These are phyloP conservation scores for Cryomyces minteri DNA, from an alignment of 495 filamentous ascomycete species.

Conservation along the genomic window DNA sequence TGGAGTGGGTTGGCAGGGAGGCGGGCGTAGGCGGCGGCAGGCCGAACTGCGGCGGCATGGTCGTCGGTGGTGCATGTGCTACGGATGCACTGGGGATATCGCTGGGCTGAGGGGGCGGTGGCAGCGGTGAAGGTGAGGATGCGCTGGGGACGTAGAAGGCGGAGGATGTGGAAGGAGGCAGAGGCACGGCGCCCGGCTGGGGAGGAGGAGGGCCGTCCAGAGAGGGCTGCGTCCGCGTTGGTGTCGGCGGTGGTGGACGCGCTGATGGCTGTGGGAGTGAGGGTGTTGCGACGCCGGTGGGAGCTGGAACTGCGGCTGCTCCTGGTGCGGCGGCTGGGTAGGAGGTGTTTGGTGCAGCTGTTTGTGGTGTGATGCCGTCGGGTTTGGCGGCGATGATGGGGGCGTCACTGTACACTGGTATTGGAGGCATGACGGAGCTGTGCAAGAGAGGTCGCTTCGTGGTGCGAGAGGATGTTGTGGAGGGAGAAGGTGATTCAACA, in stretches of 20 bases:
- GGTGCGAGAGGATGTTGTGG: background rate
- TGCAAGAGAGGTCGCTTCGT: no score
- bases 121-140: conserved; percentile 21
- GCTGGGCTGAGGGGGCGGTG: conserved; percentile 32
- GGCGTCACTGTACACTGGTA: conserved; percentile 38
- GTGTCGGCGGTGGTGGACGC: conserved; percentile 12
- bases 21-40: conserved; percentile 8
- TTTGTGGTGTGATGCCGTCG: conserved; percentile 29
- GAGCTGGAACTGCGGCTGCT: conserved; percentile 12
- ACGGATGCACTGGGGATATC: conserved; percentile 9
- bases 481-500: background rate
- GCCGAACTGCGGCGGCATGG: conserved; percentile 5
- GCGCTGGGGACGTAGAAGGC: conserved; percentile 6
- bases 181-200: conserved; percentile 38
- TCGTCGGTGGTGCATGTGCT: background rate
- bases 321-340: conserved; percentile 32
- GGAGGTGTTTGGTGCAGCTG: conserved; percentile 16
- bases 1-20: conserved; percentile 11
- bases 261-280: conserved; percentile 13
- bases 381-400: conserved; percentile 36
- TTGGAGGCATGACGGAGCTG: conserved; percentile 29
- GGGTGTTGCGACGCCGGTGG: conserved; percentile 12
- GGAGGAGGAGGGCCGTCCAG: conserved; percentile 31
- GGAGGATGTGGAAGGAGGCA: conserved; percentile 12
- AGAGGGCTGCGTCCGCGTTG: conserved; percentile 14